Base-by-base conservation (phyloP, 371 early-diverging fungal genomes). In the Mucor lusitanicus region DNA sequence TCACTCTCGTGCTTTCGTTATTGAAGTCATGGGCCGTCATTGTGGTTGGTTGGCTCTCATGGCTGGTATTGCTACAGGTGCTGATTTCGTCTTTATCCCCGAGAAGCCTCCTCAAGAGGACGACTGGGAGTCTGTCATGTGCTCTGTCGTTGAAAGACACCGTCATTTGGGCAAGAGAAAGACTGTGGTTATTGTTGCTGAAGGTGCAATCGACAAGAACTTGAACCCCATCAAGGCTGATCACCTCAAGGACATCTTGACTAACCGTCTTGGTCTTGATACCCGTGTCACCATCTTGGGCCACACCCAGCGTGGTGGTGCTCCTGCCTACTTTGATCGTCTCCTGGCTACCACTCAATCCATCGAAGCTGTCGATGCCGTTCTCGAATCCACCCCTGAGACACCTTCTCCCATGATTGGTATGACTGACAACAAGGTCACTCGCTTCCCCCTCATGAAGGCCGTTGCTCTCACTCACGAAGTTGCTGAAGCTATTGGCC, bases 11-110 rank as follows among this genome's bases (percentile, higher is more conserved):
- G 97, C 98, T 2, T 99, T 99, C 79, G 97, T 99, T 1, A 90
- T 99, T 44, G 99, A 99, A 79, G 99, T 99, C 15, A 99, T 99
- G 99, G 99, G 99, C 11, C 90, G 99, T 60, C 95, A 98, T 74
- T 99, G 99, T 77, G 99, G 99, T 35, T 99, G 99, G 99, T 84
- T 99, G 27, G 98, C 98, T n/a, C 82, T 99, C 19, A 96, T 95
- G 93, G 95, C 99, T 8, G 98, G 81, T 71, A 81, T 83, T 64
- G 84, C 84, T 9, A 81, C 83, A 1, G 94, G 97, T 46, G 99
- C 99, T 55, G 99, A 99, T 75, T 99, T 95, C 86, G 90, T 99
- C 46, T 97, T 99, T 69, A 88, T 99, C 57, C 99, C 99, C 9
- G 99, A 99, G 79, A 85, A 92, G 13, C 99, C 98, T 33, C 95